These are phyloP conservation scores for Trichoderma citrinoviride DNA, from an alignment of 2,329 filamentous ascomycete genomes.

Conservation along the genomic window DNA sequence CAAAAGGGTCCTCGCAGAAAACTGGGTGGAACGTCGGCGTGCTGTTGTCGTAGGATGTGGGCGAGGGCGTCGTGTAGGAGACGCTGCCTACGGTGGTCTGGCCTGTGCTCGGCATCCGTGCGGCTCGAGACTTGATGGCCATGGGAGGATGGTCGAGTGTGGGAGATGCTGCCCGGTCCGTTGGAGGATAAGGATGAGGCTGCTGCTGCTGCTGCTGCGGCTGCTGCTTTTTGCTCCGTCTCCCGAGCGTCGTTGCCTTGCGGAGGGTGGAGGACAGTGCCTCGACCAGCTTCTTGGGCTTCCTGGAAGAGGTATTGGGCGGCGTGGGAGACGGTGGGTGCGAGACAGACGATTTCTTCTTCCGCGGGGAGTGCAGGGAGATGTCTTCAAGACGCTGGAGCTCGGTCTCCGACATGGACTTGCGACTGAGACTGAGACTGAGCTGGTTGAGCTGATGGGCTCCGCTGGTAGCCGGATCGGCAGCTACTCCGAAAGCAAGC, in stretches of 20 bases:
- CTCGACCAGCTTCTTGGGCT: constrained; percentile 42
- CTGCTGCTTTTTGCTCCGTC: constrained; percentile 32
- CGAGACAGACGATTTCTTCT: constrained; percentile 31
- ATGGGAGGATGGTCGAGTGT: constrained; percentile 35
- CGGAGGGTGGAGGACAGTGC: constrained; percentile 42
- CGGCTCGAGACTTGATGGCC: constrained; percentile 35
- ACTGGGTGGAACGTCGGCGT: constrained; percentile 37
- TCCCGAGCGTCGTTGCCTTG: constrained; percentile 38
- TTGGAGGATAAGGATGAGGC: constrained; percentile 5
- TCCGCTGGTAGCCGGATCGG: constrained; percentile 21
- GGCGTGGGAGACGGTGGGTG: constrained; percentile 36
- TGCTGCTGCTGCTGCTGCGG: not conserved
- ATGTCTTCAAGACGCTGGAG: constrained; percentile 49
- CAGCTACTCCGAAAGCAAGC: constrained; percentile 27
- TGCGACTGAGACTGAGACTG: constrained; percentile 35
- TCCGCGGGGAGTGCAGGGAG: constrained; percentile 40
- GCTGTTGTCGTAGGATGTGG: constrained; percentile 29
- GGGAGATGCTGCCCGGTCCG: constrained; percentile 33
- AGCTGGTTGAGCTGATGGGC: constrained; percentile 28
- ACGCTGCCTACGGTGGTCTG: constrained; percentile 19
- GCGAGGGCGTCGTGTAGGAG: constrained; percentile 28
- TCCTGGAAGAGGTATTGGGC: constrained; percentile 32
- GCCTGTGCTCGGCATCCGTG: constrained; percentile 25
- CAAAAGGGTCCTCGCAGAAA: constrained; percentile 41
- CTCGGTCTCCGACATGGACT: constrained; percentile 48